Evolutionary conservation across 2,329 filamentous ascomycete genomes (phyloP).

Genomic region (Beauveria australis): DNA sequence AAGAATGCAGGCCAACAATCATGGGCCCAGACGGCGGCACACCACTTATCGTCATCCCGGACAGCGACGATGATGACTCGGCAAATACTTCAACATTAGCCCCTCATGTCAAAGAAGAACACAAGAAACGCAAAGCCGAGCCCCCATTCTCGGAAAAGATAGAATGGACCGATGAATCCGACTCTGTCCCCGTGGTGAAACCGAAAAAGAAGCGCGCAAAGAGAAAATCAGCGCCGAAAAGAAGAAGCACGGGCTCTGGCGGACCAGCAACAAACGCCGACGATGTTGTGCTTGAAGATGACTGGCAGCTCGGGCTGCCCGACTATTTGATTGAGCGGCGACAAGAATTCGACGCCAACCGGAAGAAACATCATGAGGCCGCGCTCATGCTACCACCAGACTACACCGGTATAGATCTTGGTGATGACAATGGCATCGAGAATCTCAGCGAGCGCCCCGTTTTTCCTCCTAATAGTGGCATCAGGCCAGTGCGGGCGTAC

Average conservation of each 20-base stretch:
- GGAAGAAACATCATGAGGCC: conserved; percentile 51
- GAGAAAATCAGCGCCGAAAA: conserved; percentile 22
- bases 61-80: conserved; percentile 4
- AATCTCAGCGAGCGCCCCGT: conserved; percentile 58
- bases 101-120: background rate
- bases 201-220: conserved; percentile 32
- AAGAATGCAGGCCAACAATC: background rate
- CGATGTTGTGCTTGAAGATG: conserved; percentile 31
- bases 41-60: conserved; percentile 1
- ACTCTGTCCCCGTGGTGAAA: conserved; percentile 48
- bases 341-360: conserved; percentile 57
- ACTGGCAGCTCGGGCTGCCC: conserved; percentile 52
- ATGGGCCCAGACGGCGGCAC: background rate
- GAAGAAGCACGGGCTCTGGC: conserved; percentile 16
- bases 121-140: conserved; percentile 30
- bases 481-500: conserved; percentile 62
- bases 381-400: conserved; percentile 71
- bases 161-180: conserved; percentile 52
- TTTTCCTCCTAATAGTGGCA: conserved; percentile 45
- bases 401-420: conserved; percentile 67
- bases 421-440: conserved; percentile 27
- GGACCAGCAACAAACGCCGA: conserved; percentile 21
- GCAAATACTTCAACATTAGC: background rate
- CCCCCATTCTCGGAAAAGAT: conserved; percentile 34
- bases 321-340: conserved; percentile 66